Evolutionary conservation across 139 green algal genomes (phyloP).

Genomic region (Chlamydomonas applanata): DNA sequence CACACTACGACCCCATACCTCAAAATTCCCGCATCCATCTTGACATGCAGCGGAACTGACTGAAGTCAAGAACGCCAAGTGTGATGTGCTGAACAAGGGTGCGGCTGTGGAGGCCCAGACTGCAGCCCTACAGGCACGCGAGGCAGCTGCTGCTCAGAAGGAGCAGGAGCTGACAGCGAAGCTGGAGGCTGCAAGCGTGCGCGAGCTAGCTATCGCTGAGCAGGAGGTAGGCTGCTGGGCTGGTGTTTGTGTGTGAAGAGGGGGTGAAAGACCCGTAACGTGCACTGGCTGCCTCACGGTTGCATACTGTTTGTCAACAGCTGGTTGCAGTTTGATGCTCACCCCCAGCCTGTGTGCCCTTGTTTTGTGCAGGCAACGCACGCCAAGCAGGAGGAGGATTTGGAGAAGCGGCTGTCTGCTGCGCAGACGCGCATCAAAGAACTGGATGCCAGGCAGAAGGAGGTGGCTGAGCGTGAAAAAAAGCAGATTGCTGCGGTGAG

Average conservation of each 20-base stretch:
- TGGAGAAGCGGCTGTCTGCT: neutral
- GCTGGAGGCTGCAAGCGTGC: neutral
- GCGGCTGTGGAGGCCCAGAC: conserved; percentile 4
- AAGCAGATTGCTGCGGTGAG: too few species aligned
- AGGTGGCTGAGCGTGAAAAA: neutral
- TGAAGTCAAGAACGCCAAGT: conserved; percentile 19
- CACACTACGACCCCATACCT: too few species aligned
- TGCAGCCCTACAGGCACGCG: neutral
- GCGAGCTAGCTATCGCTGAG: neutral
- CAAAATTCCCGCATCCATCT: neutral
- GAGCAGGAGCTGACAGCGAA: neutral
- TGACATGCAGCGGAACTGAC: conserved; percentile 28
- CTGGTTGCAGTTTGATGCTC: too few species aligned
- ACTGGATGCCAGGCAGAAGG: conserved; percentile 1
- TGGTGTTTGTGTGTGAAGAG: too few species aligned
- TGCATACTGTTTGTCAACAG: too few species aligned
- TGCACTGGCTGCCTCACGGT: too few species aligned
- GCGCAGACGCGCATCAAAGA: neutral
- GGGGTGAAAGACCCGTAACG: too few species aligned
- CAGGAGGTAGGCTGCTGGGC: neutral
- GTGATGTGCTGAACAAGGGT: conserved; percentile 23
- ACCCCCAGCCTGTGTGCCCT: too few species aligned
- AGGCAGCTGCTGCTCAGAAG: conserved; percentile 1
- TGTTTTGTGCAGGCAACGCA: neutral
- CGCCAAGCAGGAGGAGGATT: neutral